phyloP scores from a whole-genome alignment of 2,329 filamentous ascomycete species.

The Colletotrichum simmondsii region DNA sequence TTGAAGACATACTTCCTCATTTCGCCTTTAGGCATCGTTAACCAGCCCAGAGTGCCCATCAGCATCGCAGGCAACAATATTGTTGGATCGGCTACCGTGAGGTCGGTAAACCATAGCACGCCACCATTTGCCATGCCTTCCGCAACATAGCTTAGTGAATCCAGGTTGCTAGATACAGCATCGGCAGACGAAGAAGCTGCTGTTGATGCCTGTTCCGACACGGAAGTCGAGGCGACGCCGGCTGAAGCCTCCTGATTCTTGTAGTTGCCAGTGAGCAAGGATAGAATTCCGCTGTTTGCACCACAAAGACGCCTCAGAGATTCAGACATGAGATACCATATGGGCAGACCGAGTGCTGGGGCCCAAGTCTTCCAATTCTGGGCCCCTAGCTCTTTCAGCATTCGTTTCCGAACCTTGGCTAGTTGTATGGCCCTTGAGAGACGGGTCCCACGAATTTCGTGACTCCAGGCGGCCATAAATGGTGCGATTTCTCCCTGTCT shows the following conservation, averaged over 20 bases:
- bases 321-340: slow-evolving; percentile 64
- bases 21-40: background rate
- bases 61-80: slow-evolving; percentile 53
- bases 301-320: slow-evolving; percentile 60
- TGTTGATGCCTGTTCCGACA: slow-evolving; percentile 11
- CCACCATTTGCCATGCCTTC: slow-evolving; percentile 58
- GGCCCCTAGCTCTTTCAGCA: slow-evolving; percentile 52
- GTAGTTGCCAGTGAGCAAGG: background rate
- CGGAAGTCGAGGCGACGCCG: slow-evolving; percentile 5
- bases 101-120: slow-evolving; percentile 66
- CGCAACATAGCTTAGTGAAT: slow-evolving; percentile 43
- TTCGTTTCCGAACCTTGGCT: slow-evolving; percentile 35
- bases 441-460: background rate
- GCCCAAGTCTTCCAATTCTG: slow-evolving; percentile 59
- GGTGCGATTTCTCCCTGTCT: background rate
- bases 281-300: slow-evolving; percentile 49
- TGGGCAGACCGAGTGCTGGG: slow-evolving; percentile 53
- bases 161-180: slow-evolving; percentile 30
- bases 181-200: slow-evolving; percentile 32
- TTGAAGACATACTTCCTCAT: slow-evolving; percentile 12
- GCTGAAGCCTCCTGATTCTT: background rate
- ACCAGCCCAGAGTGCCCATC: slow-evolving; percentile 5
- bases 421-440: background rate
- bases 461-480: background rate
- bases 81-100: slow-evolving; percentile 64